Conservation (phyloP, 164 flowering plant genomes). For the Vitis amurensis region DNA sequence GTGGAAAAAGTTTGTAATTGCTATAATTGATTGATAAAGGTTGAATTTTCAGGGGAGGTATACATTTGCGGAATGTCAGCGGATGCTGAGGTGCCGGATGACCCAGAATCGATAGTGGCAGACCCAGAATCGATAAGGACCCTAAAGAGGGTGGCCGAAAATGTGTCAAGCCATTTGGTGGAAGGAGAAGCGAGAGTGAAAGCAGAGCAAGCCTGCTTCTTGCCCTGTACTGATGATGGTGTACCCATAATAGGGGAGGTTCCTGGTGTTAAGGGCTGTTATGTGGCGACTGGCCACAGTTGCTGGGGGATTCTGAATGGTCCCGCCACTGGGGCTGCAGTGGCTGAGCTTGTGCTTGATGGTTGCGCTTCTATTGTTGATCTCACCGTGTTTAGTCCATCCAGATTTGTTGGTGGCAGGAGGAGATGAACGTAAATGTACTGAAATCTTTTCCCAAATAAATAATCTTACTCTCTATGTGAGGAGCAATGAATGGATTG, state of each 20-base stretch:
- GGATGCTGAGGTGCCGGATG: slow-evolving; percentile 76
- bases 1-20: not conserved
- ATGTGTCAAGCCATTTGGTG: slow-evolving; percentile 69
- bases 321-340: slow-evolving; percentile 86
- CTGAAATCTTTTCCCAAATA: no score
- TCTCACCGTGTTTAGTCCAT: slow-evolving; percentile 69
- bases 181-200: slow-evolving; percentile 67
- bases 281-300: slow-evolving; percentile 92
- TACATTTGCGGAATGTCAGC: slow-evolving; percentile 86
- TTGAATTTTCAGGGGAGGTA: slow-evolving; percentile 68
- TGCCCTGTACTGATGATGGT: slow-evolving; percentile 81
- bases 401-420: slow-evolving; percentile 46
- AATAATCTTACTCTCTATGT: no score
- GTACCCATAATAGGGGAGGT: slow-evolving; percentile 77
- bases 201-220: slow-evolving; percentile 88
- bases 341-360: slow-evolving; percentile 86
- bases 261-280: slow-evolving; percentile 74
- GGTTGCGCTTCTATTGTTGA: slow-evolving; percentile 68
- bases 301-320: slow-evolving; percentile 97
- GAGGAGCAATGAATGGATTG: no score
- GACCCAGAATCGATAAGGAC: slow-evolving; percentile 60
- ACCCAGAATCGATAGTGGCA: slow-evolving; percentile 58
- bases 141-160: slow-evolving; percentile 69
- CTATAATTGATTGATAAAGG: not conserved
- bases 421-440: slow-evolving; percentile 6